Percentiles rank a stretch among this genome's conserved stretches.
Evolutionary conservation across 768 basidiomycete genomes (phyloP).

Genomic region (Boletus barrowsii): DNA sequence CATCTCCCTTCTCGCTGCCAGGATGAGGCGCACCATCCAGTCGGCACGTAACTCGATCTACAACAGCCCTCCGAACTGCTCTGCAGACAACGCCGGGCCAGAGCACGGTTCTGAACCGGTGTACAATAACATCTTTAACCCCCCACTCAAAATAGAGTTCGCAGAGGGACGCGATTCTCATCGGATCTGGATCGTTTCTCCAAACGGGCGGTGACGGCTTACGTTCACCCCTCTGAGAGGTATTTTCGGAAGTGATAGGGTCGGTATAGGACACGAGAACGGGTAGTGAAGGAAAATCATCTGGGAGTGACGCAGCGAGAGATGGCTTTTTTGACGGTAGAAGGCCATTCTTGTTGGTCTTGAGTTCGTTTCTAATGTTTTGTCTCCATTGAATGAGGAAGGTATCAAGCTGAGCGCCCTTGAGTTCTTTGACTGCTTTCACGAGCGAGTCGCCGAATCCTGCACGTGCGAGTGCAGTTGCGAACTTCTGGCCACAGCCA

Average conservation of each 20-base stretch:
- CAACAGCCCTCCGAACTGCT: slow-evolving; percentile 60
- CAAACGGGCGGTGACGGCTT: slow-evolving; percentile 40
- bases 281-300: slow-evolving; percentile 68
- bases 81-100: slow-evolving; percentile 76
- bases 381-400: slow-evolving; percentile 67
- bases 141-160: slow-evolving; percentile 95
- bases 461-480: slow-evolving; percentile 75
- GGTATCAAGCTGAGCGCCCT: slow-evolving; percentile 40
- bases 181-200: slow-evolving; percentile 62
- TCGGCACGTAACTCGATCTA: slow-evolving; percentile 44
- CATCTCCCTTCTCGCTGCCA: not conserved
- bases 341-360: slow-evolving; percentile 62
- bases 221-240: slow-evolving; percentile 33
- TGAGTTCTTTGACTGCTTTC: slow-evolving; percentile 51
- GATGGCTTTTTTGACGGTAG: slow-evolving; percentile 63
- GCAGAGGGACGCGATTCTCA: slow-evolving; percentile 71
- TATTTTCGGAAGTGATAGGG: slow-evolving; percentile 71
- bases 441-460: slow-evolving; percentile 75
- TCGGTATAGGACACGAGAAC: slow-evolving; percentile 75
- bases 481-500: slow-evolving; percentile 67
- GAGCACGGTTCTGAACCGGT: slow-evolving; percentile 78
- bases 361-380: slow-evolving; percentile 59
- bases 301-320: slow-evolving; percentile 60
- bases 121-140: slow-evolving; percentile 74
- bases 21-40: not conserved